Conservation (phyloP, 495 filamentous ascomycete species). For the Tuber magnatum region DNA sequence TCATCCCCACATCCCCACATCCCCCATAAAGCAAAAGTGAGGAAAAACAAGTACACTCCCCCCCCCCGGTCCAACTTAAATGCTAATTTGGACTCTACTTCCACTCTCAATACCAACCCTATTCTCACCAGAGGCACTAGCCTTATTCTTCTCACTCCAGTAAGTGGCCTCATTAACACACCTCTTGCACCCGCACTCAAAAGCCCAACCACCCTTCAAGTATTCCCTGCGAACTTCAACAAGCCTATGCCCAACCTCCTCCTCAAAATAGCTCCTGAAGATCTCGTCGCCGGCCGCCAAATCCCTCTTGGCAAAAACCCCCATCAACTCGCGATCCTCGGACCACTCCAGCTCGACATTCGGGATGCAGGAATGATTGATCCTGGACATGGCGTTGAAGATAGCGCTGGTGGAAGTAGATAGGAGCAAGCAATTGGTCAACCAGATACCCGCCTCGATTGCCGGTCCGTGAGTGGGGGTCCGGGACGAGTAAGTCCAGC, state of each 20-base stretch:
- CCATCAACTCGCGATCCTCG: background rate
- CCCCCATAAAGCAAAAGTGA: background rate
- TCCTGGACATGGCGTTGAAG: constrained; percentile 10
- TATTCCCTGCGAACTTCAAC: constrained; percentile 12
- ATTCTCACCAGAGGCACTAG: background rate
- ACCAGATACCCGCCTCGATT: constrained; percentile 21
- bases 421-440: constrained; percentile 16
- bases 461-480: background rate
- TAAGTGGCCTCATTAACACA: constrained; percentile 17
- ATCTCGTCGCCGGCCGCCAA: constrained; percentile 13
- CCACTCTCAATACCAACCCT: background rate
- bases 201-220: constrained; percentile 2
- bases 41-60: background rate
- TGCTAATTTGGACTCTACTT: background rate
- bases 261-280: constrained; percentile 18
- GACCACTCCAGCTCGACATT: constrained; percentile 18
- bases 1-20: background rate
- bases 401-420: constrained; percentile 10
- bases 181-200: constrained; percentile 12
- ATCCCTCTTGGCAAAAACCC: constrained; percentile 8
- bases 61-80: background rate
- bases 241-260: constrained; percentile 11
- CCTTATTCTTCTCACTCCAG: constrained; percentile 8
- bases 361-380: constrained; percentile 23
- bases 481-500: constrained; percentile 6